Evolutionary conservation across 805 yeast genomes (phyloP), one percentile per base, ranked within the genome.

Genomic region (Monosporozyma solicola): DNA sequence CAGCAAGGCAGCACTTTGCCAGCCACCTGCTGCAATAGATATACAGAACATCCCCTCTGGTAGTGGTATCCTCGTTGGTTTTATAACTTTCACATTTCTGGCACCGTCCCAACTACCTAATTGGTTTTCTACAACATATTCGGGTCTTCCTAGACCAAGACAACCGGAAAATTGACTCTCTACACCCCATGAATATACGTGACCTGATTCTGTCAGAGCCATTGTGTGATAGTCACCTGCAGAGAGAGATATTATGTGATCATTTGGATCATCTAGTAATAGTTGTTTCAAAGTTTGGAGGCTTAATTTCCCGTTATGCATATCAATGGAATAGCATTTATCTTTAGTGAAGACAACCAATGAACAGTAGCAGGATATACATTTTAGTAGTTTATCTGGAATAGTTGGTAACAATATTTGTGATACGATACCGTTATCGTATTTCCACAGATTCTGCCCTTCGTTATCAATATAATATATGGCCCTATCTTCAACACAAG

Each of bases 1-100:
- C 15, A 80, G 71, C 51, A 86, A 70, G 1, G 89, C 90, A 46
- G 83, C 81, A 5, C 88, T 78, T 54, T 86, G 94, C 92, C 92
- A 86, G 1, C 94, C 95, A 15, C 82, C 83, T 6, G 91, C 88
- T 1, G 86, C 77, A 35, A 85, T 76, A 0, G 83, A 82, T 22
- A 84, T 65, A 62, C 84, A 80, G 33, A 70, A 68, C 3, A 80
- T 80, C 3, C 60, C 60, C 0, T 54, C 72, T 33, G 68, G 65
- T 1, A 72, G 53, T 2, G 66, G 57, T 5, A 79, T 68, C 47
- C 61, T 61, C 1, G 71, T 67, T 2, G 88, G 88, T 29, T 64
- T 70, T 24, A 63, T 55, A 3, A 77, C 79, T 41, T 68, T 60
- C 27, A 62, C 57, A 35, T 68, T 65, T 47, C 68, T 57, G 15